Conservation (phyloP, 306 rosid species). For the Vicia sativa region DNA sequence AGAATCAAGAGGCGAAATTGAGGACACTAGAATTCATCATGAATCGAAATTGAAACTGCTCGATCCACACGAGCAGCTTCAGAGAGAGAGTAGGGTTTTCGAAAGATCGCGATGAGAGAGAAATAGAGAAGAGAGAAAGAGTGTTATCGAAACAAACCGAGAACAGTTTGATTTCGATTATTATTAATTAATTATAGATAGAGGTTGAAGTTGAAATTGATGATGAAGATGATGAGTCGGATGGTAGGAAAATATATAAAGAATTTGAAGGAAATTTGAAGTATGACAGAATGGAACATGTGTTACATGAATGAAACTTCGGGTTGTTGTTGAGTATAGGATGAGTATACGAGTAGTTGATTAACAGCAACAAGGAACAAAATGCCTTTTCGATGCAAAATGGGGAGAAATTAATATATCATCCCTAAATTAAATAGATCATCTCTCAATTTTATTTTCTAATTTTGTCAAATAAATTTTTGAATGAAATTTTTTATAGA, state of each 20-base stretch:
- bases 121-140: constrained; percentile 25
- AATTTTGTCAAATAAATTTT: no score
- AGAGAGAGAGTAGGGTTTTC: constrained; percentile 41
- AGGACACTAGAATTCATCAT: constrained; percentile 45
- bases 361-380: no score
- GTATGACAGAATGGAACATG: constrained; percentile 11
- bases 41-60: constrained; percentile 43
- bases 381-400: no score
- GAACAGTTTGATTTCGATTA: constrained; percentile 14
- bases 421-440: no score
- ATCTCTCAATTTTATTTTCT: no score
- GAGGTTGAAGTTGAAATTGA: constrained; percentile 2
- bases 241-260: background rate
- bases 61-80: constrained; percentile 47
- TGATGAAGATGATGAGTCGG: background rate
- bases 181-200: background rate
- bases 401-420: no score
- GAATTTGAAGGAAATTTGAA: constrained; percentile 33
- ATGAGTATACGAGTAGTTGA: background rate
- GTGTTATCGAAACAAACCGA: constrained; percentile 3
- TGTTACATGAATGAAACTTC: background rate
- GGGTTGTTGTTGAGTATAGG: background rate
- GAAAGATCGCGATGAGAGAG: constrained; percentile 36
- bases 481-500: no score
- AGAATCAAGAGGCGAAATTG: constrained; percentile 41